Evolutionary conservation across 139 green algal species (phyloP).

Genomic region (Prasinococcaceae sp.): DNA sequence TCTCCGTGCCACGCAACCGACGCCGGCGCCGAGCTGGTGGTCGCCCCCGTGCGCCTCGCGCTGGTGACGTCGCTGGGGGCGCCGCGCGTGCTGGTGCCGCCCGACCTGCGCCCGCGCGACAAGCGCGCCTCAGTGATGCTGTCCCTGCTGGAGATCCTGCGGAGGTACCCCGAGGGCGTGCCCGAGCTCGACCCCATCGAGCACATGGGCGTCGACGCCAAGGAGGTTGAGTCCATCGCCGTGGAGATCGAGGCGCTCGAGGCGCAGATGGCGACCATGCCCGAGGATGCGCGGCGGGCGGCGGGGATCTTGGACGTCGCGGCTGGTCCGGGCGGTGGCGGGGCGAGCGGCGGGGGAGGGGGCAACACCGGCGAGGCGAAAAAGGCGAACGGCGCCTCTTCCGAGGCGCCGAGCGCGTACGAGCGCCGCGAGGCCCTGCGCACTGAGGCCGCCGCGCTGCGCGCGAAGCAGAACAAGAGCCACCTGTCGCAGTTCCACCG

Average conservation of each 20-base stretch:
- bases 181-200: constrained; percentile 25
- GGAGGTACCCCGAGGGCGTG: constrained; percentile 25
- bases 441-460: too few species aligned
- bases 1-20: background rate
- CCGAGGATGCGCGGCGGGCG: too few species aligned
- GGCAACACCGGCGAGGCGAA: too few species aligned
- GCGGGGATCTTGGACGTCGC: too few species aligned
- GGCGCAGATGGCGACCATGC: constrained; percentile 8
- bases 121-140: constrained; percentile 15
- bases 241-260: constrained; percentile 16
- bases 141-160: constrained; percentile 24
- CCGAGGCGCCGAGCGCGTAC: too few species aligned
- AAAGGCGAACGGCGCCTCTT: too few species aligned
- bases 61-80: constrained; percentile 44
- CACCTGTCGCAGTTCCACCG: constrained; percentile 9
- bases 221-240: constrained; percentile 19
- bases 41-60: constrained; percentile 43
- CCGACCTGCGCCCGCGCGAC: constrained; percentile 45
- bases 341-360: too few species aligned
- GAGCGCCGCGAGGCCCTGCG: too few species aligned
- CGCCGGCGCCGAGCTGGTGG: background rate
- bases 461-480: background rate
- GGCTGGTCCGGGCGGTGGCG: too few species aligned
- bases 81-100: constrained; percentile 60
- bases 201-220: constrained; percentile 30